These are phyloP conservation scores for Rusavskia elegans DNA, from an alignment of 495 filamentous ascomycete genomes.

Conservation along the genomic window DNA sequence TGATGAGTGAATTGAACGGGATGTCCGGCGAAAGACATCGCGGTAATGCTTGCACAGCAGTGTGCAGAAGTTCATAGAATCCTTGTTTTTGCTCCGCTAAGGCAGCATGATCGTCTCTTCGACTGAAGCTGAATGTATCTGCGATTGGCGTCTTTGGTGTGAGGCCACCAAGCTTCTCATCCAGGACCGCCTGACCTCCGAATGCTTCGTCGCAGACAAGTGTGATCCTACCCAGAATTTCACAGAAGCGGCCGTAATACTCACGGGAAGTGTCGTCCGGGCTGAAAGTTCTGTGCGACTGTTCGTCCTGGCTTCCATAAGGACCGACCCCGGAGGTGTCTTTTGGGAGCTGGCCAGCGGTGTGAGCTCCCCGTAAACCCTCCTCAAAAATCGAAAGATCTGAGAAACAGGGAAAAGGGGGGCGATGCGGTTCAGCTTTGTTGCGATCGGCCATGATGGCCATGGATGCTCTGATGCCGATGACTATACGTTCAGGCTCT, in stretches of 20 bases:
- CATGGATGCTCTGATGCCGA: slow-evolving; percentile 87
- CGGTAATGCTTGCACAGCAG: slow-evolving; percentile 87
- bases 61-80: slow-evolving; percentile 89
- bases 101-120: slow-evolving; percentile 61
- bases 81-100: slow-evolving; percentile 76
- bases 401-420: slow-evolving; percentile 53
- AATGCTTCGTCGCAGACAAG: slow-evolving; percentile 93
- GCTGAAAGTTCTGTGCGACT: slow-evolving; percentile 56
- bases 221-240: slow-evolving; percentile 89
- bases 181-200: slow-evolving; percentile 84
- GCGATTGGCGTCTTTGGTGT: slow-evolving; percentile 88
- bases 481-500: slow-evolving; percentile 89
- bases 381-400: not conserved
- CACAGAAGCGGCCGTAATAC: slow-evolving; percentile 80
- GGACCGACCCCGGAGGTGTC: not conserved
- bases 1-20: slow-evolving; percentile 86
- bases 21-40: slow-evolving; percentile 83
- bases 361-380: slow-evolving; percentile 24
- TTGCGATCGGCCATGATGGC: slow-evolving; percentile 90
- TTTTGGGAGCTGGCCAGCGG: slow-evolving; percentile 23
- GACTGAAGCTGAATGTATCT: slow-evolving; percentile 79
- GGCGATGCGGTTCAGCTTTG: slow-evolving; percentile 58
- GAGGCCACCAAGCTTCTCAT: slow-evolving; percentile 79
- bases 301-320: slow-evolving; percentile 22
- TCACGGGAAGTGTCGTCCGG: slow-evolving; percentile 63